Conservation (phyloP, 768 basidiomycete species). For the Inosperma sp. region DNA sequence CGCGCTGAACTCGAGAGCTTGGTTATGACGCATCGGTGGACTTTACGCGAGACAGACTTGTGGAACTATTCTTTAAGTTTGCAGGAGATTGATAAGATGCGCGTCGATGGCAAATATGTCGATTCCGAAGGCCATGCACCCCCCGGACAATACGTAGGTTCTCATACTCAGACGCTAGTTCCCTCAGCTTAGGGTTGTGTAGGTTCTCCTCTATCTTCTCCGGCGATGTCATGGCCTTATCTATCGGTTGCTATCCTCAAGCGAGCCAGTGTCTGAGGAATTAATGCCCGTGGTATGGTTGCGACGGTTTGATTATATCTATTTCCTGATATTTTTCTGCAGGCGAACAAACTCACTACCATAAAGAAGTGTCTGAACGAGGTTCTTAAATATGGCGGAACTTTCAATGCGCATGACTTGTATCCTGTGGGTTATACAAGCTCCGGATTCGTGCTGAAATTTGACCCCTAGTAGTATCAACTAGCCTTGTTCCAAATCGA, state of each 20-base stretch:
- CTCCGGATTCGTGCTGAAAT: background rate
- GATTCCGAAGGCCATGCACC: conserved; percentile 91
- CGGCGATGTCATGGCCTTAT: conserved; percentile 95
- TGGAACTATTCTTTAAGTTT: conserved; percentile 92
- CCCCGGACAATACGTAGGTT: conserved; percentile 87
- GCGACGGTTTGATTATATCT: background rate
- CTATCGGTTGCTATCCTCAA: conserved; percentile 87
- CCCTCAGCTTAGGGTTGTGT: background rate
- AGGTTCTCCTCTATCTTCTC: conserved; percentile 92
- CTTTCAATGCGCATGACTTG: conserved; percentile 85
- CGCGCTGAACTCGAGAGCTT: conserved; percentile 86
- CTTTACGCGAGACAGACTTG: conserved; percentile 86
- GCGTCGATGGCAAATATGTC: conserved; percentile 95
- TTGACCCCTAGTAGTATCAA: conserved; percentile 61
- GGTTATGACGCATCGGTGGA: conserved; percentile 96
- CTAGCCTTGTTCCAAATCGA: conserved; percentile 94
- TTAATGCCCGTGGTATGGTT: conserved; percentile 82
- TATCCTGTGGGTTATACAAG: conserved; percentile 67
- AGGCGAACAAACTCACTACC: conserved; percentile 96
- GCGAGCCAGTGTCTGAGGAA: conserved; percentile 97
- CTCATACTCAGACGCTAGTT: background rate
- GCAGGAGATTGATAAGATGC: conserved; percentile 95
- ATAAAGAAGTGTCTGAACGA: conserved; percentile 97
- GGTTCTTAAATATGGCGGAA: conserved; percentile 91
- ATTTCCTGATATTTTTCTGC: background rate